Evolutionary conservation across 1,284 basidiomycete species (phyloP).

Genomic region (Volvariella volvacea): DNA sequence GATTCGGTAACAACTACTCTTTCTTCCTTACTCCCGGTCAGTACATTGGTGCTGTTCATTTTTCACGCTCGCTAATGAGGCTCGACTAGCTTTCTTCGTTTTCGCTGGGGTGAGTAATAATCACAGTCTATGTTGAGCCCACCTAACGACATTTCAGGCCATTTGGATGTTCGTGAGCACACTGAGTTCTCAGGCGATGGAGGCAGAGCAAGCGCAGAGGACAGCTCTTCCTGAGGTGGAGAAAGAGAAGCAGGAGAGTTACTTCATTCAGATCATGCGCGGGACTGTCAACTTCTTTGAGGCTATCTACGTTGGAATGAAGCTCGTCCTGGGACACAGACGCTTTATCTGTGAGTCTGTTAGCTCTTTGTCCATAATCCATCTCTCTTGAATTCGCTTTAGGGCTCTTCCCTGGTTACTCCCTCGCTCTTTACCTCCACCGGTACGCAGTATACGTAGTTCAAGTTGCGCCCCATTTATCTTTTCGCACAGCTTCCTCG

Average conservation of each 20-base stretch:
- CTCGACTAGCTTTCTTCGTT: neutral
- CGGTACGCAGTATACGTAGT: too few relatives aligned
- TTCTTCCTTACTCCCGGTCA: constrained; percentile 23
- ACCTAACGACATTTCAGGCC: too few relatives aligned
- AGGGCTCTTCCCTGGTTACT: too few relatives aligned
- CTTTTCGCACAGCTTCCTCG: too few relatives aligned
- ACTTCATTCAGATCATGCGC: constrained; percentile 15
- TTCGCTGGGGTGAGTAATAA: neutral
- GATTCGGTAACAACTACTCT: constrained; percentile 25
- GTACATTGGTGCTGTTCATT: neutral
- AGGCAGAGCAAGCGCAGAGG: constrained; percentile 13
- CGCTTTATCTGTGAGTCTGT: constrained; percentile 22
- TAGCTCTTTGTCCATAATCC: too few relatives aligned
- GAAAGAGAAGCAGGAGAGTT: constrained; percentile 9
- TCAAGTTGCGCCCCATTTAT: too few relatives aligned
- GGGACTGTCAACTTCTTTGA: constrained; percentile 17
- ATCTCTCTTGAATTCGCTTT: too few relatives aligned
- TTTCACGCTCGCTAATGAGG: neutral
- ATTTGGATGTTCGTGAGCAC: constrained; percentile 19
- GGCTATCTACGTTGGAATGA: constrained; percentile 19
- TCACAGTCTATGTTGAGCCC: too few relatives aligned
- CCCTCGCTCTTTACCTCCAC: constrained; percentile 24
- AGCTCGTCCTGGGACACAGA: constrained; percentile 18
- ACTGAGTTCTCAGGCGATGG: constrained; percentile 14
- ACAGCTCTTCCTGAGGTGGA: constrained; percentile 16